These are phyloP conservation scores for Noccaea caerulescens DNA, from an alignment of 345 rosid species.

Conservation along the genomic window DNA sequence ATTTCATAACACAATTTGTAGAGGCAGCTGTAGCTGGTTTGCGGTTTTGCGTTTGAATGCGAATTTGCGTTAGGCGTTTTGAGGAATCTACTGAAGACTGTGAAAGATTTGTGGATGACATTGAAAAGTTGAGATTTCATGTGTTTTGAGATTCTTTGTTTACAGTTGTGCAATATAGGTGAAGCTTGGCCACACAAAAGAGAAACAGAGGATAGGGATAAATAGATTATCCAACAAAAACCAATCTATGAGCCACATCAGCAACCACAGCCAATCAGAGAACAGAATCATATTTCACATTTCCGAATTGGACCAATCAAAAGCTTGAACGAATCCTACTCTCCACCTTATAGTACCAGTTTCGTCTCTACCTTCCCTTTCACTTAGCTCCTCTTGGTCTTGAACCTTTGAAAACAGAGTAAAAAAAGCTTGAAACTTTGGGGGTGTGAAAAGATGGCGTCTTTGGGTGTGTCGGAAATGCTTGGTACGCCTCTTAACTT, in stretches of 20 bases:
- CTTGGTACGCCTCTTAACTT: constrained; percentile 78
- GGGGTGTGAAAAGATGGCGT: constrained; percentile 46
- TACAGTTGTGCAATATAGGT: background rate
- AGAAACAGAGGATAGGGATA: constrained; percentile 36
- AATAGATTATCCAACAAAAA: constrained; percentile 52
- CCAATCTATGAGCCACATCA: constrained; percentile 58
- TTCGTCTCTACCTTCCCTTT: constrained; percentile 31
- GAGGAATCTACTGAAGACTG: background rate
- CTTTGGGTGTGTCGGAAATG: constrained; percentile 84
- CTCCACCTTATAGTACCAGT: constrained; percentile 57
- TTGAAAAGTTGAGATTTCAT: constrained; percentile 19
- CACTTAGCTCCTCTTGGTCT: constrained; percentile 33
- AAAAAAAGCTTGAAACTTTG: constrained; percentile 38
- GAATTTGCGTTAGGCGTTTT: background rate
- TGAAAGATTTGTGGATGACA: constrained; percentile 26
- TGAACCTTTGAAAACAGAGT: background rate
- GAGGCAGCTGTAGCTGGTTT: background rate
- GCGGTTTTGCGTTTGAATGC: background rate
- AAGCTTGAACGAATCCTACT: constrained; percentile 50
- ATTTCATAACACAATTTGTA: background rate
- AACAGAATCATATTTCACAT: constrained; percentile 62
- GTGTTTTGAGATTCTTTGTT: constrained; percentile 24
- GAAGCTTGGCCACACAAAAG: constrained; percentile 41
- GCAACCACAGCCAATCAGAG: constrained; percentile 55
- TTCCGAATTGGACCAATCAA: constrained; percentile 49